Conservation (phyloP, 257 asterid species). For the Solanum chilense region DNA sequence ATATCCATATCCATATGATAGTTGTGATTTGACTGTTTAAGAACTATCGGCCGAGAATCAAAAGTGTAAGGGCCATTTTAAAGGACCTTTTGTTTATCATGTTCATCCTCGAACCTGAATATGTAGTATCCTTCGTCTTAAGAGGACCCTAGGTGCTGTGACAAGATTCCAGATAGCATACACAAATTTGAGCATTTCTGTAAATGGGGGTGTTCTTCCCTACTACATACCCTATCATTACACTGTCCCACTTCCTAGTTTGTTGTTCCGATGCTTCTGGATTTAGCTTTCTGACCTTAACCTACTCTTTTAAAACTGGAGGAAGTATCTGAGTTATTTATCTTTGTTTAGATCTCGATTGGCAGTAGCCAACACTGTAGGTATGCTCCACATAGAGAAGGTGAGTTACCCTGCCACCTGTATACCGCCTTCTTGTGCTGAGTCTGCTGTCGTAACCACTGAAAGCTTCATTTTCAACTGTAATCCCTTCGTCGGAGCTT, state of each 20-base stretch:
- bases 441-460: background rate
- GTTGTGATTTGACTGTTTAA: background rate
- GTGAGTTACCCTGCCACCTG: background rate
- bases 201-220: background rate
- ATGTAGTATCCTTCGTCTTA: background rate
- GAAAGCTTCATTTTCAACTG: background rate
- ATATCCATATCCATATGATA: background rate
- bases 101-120: background rate
- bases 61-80: background rate
- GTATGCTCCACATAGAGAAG: background rate
- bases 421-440: background rate
- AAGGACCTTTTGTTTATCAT: background rate
- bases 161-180: background rate
- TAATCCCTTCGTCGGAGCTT: background rate
- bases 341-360: background rate
- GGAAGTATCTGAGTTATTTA: background rate
- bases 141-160: background rate
- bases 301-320: background rate
- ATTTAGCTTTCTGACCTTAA: background rate
- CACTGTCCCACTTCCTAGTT: background rate
- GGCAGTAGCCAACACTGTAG: background rate
- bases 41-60: background rate
- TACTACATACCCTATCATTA: background rate
- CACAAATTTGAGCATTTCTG: background rate
- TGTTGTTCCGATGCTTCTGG: background rate